Base-by-base conservation (phyloP, 2,329 filamentous ascomycete genomes). In the Davidsoniella neocaledoniae region DNA sequence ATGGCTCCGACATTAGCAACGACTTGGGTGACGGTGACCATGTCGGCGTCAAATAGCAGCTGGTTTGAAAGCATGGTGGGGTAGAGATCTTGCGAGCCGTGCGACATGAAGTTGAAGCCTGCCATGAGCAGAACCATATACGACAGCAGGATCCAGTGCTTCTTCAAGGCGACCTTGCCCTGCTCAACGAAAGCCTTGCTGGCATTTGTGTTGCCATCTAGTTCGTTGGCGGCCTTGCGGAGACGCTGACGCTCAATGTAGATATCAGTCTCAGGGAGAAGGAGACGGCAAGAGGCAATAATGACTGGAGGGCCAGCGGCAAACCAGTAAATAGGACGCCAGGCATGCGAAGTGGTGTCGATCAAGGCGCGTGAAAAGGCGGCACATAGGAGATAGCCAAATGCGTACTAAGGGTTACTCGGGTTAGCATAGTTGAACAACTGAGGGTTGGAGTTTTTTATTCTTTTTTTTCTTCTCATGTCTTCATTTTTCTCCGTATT, bases 251-350 rank as follows among this genome's bases (percentile, higher is more conserved):
- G 77, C 59, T 83, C 75, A 43, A 69, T 71, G 64, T 82, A 93
- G 1, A 79, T 74, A 43, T 82, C 66, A 0, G 86, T 94, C 66
- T 94, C 87, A 5, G 84, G 83, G 1, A 94, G 71, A 61, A 73
- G 77, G 19, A 90, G 67, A 33, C 87, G 81, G 69, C 83, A 86
- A 49, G 78, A 59, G 59, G 94, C 94, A 64, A 94, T 81, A 29
- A 94, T 63, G 2, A 87, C 72, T 0, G 87, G 87, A 0, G 85
- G 84, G 37, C 80, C 75, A 5, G 86, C 85, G 10, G 81, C 86
- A 62, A 94, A 94, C 86, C 87, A 94, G 69, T 80, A 94, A 0
- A 94, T 69, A 0, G 86, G 85, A 6, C 87, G 72, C 87, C 87
- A 94, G 48, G 73, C 79, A 60, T 93, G 81, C 1, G 77, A 63